A percentile compares a stretch with the other conserved stretches of the same genome.
These are phyloP conservation scores for Phoenix roebelenii DNA, from an alignment of 176 grass and related monocot genomes.

Conservation along the genomic window DNA sequence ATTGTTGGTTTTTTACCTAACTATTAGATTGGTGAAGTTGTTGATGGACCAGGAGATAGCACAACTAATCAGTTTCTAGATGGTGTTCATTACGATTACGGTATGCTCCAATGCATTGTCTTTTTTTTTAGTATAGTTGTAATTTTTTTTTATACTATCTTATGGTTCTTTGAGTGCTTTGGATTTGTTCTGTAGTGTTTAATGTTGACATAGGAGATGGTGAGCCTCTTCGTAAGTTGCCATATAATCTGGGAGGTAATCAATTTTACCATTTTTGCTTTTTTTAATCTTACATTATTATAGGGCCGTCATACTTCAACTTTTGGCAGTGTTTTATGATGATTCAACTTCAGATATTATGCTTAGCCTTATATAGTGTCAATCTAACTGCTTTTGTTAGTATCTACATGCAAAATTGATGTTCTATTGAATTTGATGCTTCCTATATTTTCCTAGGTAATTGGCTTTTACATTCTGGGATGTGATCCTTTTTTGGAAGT, in stretches of 20 bases:
- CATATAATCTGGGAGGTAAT: conserved; percentile 86
- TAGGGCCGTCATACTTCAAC: no score
- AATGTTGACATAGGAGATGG: conserved; percentile 99
- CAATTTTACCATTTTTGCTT: conserved; percentile 6
- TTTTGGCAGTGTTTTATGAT: no score
- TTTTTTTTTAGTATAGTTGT: conserved; percentile 9
- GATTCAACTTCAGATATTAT: no score
- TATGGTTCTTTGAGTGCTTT: no score
- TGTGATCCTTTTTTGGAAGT: no score
- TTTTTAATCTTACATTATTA: not conserved
- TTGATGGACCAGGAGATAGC: conserved; percentile 69
- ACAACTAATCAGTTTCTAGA: conserved; percentile 58
- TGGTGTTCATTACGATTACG: conserved; percentile 79
- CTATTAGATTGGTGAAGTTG: conserved; percentile 73
- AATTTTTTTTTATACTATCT: conserved; percentile 11
- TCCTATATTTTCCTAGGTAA: no score
- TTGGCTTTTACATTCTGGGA: no score
- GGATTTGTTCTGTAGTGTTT: conserved; percentile 47
- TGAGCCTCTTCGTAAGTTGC: conserved; percentile 78
- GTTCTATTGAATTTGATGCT: no score
- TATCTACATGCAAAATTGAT: no score
- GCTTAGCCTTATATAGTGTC: no score
- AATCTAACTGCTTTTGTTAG: no score
- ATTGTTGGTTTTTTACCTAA: conserved; percentile 14
- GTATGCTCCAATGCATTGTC: conserved; percentile 34